Evolutionary conservation across 2,329 filamentous ascomycete genomes (phyloP).

Genomic region (Plectosphaerella sp.): DNA sequence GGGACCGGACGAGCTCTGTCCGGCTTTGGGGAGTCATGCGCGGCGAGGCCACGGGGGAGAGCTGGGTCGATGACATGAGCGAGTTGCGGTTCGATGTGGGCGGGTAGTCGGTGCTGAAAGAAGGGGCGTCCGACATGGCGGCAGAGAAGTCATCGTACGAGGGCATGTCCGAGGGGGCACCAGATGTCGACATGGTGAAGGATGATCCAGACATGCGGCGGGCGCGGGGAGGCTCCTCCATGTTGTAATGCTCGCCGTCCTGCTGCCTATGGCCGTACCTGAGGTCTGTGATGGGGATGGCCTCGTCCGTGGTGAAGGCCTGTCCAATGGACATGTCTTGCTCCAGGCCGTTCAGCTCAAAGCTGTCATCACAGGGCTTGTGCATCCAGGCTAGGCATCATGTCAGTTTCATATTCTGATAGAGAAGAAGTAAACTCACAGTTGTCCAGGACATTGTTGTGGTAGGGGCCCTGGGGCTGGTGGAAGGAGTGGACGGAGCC

Average conservation of each 20-base stretch:
- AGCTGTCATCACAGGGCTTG: conserved; percentile 52
- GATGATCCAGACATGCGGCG: conserved; percentile 69
- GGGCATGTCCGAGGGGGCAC: conserved; percentile 62
- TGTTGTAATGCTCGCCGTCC: conserved; percentile 45
- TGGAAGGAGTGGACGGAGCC: conserved; percentile 44
- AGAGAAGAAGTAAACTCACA: conserved; percentile 31
- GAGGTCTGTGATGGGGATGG: conserved; percentile 58
- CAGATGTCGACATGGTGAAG: conserved; percentile 66
- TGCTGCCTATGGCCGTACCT: conserved; percentile 42
- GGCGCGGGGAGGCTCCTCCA: conserved; percentile 49
- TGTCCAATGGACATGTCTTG: conserved; percentile 57
- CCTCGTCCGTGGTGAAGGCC: conserved; percentile 58
- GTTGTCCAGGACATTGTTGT: conserved; percentile 28
- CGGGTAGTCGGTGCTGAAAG: conserved; percentile 63
- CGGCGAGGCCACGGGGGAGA: conserved; percentile 71
- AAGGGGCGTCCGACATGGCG: conserved; percentile 61
- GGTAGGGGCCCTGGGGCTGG: background rate
- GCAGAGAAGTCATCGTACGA: conserved; percentile 69
- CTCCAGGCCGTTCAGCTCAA: conserved; percentile 52
- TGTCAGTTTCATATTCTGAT: conserved; percentile 3
- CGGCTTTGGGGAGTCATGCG: conserved; percentile 58
- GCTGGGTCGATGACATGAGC: conserved; percentile 64
- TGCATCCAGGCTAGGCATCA: conserved; percentile 35
- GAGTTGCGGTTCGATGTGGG: conserved; percentile 63
- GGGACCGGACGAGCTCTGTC: conserved; percentile 57